Base-by-base conservation (phyloP, 2,329 filamentous ascomycete species). In the Epichloe sibirici region DNA sequence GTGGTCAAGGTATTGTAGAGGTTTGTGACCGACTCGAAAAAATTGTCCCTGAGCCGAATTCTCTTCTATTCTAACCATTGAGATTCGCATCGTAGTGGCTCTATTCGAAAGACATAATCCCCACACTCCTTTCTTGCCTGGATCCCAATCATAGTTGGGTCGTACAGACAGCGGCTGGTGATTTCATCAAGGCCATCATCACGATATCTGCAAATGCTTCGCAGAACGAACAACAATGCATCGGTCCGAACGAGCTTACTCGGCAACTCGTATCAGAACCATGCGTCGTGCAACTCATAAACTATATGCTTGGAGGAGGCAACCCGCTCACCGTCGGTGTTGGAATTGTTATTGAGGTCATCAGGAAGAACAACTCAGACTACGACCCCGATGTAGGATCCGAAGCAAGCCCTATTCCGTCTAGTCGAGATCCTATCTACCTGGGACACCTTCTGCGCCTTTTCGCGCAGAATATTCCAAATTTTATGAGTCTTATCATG, bases 331-430 rank as follows among this genome's bases (percentile, higher is more conserved):
- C 91, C 0, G 94, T 97, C 15, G 93, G 93, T 48, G 93, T 98
- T 11, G 93, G 93, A 21, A 96, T 97, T 62, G 81, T 98, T 37
- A 98, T 98, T 57, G 93, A 98, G 70, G 93, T 98, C 45, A 98
- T 98, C 65, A 82, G 93, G 55, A 98, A 98, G 73, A 98, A 98
- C 70, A 98, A 98, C 67, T 97, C 93, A 0, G 93, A 98, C 69
- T 98, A 98, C 66, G 93, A 98, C 61, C 85, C 93, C 1, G 93
- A 97, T 60, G 87, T 90, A 60, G 83, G 90, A 56, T 82, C 86
- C 48, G 88, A 90, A 54, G 82, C 87, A 31, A 87, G 87, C 58
- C 81, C 86, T 3, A 75, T 84, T 51, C 91, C 91, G 0, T 91
- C 90, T 1, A 86, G 82, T 58, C 83, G 86, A 49, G 93, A 98